A percentile compares a stretch with the other conserved stretches of the same genome.
phyloP scores from a whole-genome alignment of 768 basidiomycete genomes.

The Auriscalpium orientale region DNA sequence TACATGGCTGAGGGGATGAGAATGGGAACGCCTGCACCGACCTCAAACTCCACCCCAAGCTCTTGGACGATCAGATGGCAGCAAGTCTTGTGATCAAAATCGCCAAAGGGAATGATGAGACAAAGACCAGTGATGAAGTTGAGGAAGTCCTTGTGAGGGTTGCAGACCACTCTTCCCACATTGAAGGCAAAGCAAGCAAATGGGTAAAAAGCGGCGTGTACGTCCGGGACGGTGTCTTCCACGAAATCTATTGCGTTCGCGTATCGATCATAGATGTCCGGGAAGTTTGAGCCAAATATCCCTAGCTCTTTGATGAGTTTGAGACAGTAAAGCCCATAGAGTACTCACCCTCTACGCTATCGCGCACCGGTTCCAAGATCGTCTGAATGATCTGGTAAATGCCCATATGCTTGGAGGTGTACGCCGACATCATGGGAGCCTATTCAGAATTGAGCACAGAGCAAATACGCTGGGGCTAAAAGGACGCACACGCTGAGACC shows the following conservation, averaged over 20 bases:
- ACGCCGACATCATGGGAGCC: neutral
- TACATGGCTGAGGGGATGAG: conserved; percentile 9
- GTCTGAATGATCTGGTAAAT: neutral
- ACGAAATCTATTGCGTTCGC: neutral
- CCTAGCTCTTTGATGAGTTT: neutral
- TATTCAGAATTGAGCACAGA: neutral
- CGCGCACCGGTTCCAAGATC: neutral
- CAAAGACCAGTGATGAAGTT: conserved; percentile 5
- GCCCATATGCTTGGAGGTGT: neutral
- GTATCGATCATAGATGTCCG: neutral
- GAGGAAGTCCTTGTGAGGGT: neutral
- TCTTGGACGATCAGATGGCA: conserved; percentile 1
- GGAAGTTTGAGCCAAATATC: neutral
- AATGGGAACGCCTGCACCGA: conserved; percentile 3
- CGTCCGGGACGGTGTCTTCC: neutral
- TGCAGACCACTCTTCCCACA: neutral
- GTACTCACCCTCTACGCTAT: neutral
- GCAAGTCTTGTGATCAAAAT: neutral
- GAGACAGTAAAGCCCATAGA: neutral
- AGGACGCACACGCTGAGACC: neutral
- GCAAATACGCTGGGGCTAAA: neutral
- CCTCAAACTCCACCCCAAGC: conserved; percentile 5
- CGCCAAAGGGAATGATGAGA: conserved; percentile 4
- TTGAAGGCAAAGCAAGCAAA: conserved; percentile 7
- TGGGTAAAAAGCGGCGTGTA: neutral